Conservation (phyloP, 2,329 filamentous ascomycete species). For the Aspergillus intermedius region DNA sequence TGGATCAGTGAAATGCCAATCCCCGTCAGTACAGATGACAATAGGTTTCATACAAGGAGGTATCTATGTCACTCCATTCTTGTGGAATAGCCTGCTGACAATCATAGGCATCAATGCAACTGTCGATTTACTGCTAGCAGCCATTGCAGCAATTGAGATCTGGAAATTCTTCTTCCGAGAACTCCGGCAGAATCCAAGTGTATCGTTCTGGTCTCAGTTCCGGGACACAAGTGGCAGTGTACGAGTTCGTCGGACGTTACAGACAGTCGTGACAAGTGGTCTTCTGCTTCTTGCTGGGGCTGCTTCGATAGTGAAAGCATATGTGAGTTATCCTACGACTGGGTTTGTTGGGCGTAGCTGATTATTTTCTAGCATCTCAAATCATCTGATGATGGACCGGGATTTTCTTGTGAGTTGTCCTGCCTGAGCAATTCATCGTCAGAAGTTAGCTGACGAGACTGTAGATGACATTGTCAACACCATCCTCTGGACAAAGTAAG, state of each 20-base stretch:
- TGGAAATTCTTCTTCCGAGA: not conserved
- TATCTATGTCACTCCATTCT: not conserved
- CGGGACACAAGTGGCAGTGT: conserved; percentile 23
- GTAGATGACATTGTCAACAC: conserved; percentile 29
- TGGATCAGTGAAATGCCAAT: conserved; percentile 30
- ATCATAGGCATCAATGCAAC: not conserved
- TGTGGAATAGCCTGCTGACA: not conserved
- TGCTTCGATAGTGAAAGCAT: conserved; percentile 33
- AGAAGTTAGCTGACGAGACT: not conserved
- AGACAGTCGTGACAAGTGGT: conserved; percentile 28
- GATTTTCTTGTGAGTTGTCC: not conserved
- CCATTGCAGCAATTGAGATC: not conserved
- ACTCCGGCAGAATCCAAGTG: not conserved
- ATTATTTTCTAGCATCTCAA: not conserved
- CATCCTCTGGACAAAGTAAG: conserved; percentile 33
- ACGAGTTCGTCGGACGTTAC: conserved; percentile 20
- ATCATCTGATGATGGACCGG: not conserved
- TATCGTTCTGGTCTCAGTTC: conserved; percentile 15
- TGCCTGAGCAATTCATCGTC: not conserved
- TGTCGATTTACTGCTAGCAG: not conserved
- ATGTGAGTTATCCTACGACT: conserved; percentile 14
- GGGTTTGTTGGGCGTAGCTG: not conserved
- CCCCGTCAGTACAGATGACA: conserved; percentile 26
- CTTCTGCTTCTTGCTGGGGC: conserved; percentile 29
- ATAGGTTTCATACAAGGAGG: conserved; percentile 5